Evolutionary conservation across 331 rosid species (phyloP), one percentile per base, ranked within the genome.

Genomic region (Erythrophleum ivorense): DNA sequence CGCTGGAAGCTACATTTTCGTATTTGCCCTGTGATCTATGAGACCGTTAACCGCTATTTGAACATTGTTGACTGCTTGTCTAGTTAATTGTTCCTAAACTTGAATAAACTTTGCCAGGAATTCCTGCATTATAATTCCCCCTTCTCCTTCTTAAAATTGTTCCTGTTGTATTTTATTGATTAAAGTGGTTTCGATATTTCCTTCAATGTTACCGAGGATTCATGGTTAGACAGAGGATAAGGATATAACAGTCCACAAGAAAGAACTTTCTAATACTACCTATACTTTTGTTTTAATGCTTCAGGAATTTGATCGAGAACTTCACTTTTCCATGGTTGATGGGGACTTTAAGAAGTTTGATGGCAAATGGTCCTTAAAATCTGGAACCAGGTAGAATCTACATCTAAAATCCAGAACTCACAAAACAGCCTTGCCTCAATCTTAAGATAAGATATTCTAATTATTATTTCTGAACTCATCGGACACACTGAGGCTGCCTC

Each of bases 331-430:
- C 75, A 93, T 95, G 99, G 99, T 95, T 78, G 99, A 95, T 80
- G 98, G 99, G 71, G 99, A 95, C 85, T 95, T 89, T 54, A 95
- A 93, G 85, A 93, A 92, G 88, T 95, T 91, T 83, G 98, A 95
- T 73, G 99, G 99, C 48, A 93, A 93, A 88, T 95, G 99, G 99
- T 88, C 88, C 12, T 84, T 93, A 62, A 91, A 92, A 84, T 92
- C 91, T 73, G 94, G 93, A 79, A 86, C 83, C 65, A 87, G 98
- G 98, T 92, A 84, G 71, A 78, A 63, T 69, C 60, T 49, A 19
- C 77, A 63, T 79, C 73, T 78, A 49, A 62, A 67, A 21, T 45
- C 68, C 57, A 80, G 66, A 66, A 18, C 78, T 79, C 65, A 16
- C 19, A 49, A 31, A 41, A 40, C 38, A 64, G 15, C 24, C 60